Conservation (phyloP, 306 rosid genomes). For the Casuarina cunninghamiana region DNA sequence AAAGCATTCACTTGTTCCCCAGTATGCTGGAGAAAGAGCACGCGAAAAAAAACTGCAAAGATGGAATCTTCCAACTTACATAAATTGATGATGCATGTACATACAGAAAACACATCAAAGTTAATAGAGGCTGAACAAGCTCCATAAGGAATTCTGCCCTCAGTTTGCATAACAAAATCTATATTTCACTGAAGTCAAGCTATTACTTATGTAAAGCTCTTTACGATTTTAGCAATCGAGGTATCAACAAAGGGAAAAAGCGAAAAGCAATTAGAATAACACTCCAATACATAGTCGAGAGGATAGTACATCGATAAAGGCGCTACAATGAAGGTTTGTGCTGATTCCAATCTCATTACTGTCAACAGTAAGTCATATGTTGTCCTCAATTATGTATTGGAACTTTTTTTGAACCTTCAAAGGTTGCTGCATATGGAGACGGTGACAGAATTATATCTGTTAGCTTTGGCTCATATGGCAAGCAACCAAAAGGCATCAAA, state of each 20-base stretch:
- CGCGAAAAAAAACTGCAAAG: not conserved
- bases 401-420: not conserved
- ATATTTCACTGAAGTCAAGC: not conserved
- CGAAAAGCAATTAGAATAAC: not conserved
- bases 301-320: not conserved
- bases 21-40: conserved; percentile 8
- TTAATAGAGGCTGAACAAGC: not conserved
- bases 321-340: not conserved
- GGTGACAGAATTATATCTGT: not conserved
- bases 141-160: not conserved
- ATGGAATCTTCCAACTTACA: not conserved
- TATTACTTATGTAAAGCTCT: not conserved
- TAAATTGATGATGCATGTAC: not conserved
- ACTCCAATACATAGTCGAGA: no score
- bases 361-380: not conserved
- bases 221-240: not conserved
- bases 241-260: not conserved
- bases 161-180: not conserved
- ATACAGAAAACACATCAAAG: not conserved
- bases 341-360: not conserved
- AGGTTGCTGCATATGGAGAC: not conserved
- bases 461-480: not conserved
- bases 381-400: not conserved
- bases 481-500: not conserved
- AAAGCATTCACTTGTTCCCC: conserved; percentile 24